A percentile compares a stretch with the other conserved stretches of the same genome.
Evolutionary conservation across 345 rosid genomes (phyloP).

Genomic region (Trapa incisa): DNA sequence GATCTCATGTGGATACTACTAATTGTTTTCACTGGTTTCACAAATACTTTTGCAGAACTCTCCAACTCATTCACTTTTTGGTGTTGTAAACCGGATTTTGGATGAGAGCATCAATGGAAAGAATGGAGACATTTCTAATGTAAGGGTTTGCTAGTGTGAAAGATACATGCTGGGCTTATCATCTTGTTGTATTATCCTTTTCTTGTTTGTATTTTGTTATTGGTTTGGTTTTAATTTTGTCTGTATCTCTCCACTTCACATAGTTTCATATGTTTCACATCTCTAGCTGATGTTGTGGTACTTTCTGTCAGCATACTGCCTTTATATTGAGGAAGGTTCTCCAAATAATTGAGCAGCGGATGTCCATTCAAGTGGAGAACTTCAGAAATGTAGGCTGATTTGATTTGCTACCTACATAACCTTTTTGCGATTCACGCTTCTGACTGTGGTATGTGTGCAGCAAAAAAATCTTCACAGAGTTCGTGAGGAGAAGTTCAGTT

Average conservation of each 20-base stretch:
- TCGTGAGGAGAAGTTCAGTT: slow-evolving; percentile 65
- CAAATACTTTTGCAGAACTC: slow-evolving; percentile 39
- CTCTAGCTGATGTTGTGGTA: slow-evolving; percentile 6
- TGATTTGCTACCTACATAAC: slow-evolving; percentile 8
- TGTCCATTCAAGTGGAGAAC: slow-evolving; percentile 58
- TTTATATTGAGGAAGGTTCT: slow-evolving; percentile 45
- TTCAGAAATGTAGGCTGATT: slow-evolving; percentile 48
- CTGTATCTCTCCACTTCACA: not conserved
- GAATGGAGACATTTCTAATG: slow-evolving; percentile 57
- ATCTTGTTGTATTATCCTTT: not conserved
- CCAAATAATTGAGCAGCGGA: slow-evolving; percentile 57
- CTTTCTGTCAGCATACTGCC: slow-evolving; percentile 35
- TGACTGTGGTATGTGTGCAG: slow-evolving; percentile 33
- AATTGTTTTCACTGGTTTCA: not conserved
- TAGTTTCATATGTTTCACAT: not conserved
- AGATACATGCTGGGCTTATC: not conserved
- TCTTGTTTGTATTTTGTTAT: not conserved
- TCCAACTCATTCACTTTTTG: slow-evolving; percentile 59
- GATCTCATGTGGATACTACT: not conserved
- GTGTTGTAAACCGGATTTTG: slow-evolving; percentile 43
- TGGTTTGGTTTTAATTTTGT: not conserved
- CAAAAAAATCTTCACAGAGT: slow-evolving; percentile 55
- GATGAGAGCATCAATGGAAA: slow-evolving; percentile 59
- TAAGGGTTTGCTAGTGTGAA: slow-evolving; percentile 20
- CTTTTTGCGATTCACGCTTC: slow-evolving; percentile 11